phyloP scores from a whole-genome alignment of 2,329 filamentous ascomycete genomes.

The Diaporthe velutina region DNA sequence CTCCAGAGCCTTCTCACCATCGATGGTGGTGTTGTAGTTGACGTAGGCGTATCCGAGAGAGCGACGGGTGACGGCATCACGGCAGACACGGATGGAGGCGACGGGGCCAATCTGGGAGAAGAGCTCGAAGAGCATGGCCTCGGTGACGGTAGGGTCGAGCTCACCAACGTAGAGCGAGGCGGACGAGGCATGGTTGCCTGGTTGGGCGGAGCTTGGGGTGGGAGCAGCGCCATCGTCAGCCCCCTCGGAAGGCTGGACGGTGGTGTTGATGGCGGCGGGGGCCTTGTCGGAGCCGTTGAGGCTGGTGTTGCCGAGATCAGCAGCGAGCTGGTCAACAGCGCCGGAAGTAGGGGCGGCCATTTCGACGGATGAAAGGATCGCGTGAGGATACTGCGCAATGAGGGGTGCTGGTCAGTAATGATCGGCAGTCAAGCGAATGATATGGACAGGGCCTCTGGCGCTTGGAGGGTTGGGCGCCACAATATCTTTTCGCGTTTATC shows the following conservation, averaged over 20 bases:
- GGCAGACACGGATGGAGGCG: conserved; percentile 99
- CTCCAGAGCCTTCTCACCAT: conserved; percentile 98
- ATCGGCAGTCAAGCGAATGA: conserved; percentile 37
- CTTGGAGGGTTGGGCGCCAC: not conserved
- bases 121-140: conserved; percentile 99
- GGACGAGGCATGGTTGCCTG: conserved; percentile 90
- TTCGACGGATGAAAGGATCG: conserved; percentile 51
- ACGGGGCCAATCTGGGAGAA: conserved; percentile 99
- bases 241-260: conserved; percentile 66
- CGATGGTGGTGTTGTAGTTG: conserved; percentile 98
- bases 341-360: conserved; percentile 73
- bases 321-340: conserved; percentile 84
- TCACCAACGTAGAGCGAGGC: conserved; percentile 99
- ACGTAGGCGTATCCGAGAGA: conserved; percentile 99
- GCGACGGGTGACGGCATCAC: conserved; percentile 97
- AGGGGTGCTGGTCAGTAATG: conserved; percentile 40
- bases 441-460: not conserved
- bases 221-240: conserved; percentile 73
- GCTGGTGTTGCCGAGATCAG: conserved; percentile 80
- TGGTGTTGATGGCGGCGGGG: conserved; percentile 79
- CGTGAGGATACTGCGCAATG: conserved; percentile 42
- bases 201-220: conserved; percentile 80
- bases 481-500: not conserved
- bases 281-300: conserved; percentile 77
- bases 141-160: conserved; percentile 96